These are phyloP conservation scores for Serpula lacrymans DNA, from an alignment of 768 basidiomycete species.

Conservation along the genomic window DNA sequence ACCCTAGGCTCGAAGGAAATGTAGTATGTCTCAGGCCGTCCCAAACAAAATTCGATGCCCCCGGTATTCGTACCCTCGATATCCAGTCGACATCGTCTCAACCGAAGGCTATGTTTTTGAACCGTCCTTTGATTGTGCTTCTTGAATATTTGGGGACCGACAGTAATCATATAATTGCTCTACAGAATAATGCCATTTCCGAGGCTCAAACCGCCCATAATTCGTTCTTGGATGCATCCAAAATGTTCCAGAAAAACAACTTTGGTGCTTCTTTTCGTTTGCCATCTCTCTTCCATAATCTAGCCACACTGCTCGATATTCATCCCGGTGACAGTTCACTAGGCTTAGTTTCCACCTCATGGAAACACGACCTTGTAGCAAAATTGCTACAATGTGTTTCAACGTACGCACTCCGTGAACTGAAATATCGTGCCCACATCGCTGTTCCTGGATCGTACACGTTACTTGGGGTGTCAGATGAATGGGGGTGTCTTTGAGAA, in stretches of 20 bases:
- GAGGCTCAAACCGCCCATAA: conserved; percentile 22
- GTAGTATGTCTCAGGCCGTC: conserved; percentile 30
- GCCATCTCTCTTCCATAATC: conserved; percentile 30
- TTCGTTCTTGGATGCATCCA: conserved; percentile 23
- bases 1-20: conserved; percentile 28
- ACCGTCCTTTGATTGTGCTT: conserved; percentile 38
- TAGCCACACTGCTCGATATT: conserved; percentile 18
- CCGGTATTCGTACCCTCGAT: conserved; percentile 26
- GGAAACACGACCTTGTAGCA: conserved; percentile 26
- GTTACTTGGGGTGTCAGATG: conserved; percentile 43
- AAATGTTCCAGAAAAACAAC: conserved; percentile 30
- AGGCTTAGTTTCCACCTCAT: no score
- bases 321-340: no score
- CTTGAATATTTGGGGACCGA: conserved; percentile 37
- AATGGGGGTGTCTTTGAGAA: conserved; percentile 32
- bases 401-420: conserved; percentile 34
- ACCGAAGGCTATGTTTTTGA: conserved; percentile 33
- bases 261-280: conserved; percentile 35
- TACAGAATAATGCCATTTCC: conserved; percentile 27
- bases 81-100: conserved; percentile 34
- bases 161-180: conserved; percentile 17
- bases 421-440: conserved; percentile 40
- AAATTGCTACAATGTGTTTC: conserved; percentile 27
- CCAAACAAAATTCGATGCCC: conserved; percentile 38
- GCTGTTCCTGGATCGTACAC: conserved; percentile 38